A percentile compares a stretch with the other conserved stretches of the same genome.
phyloP scores from a whole-genome alignment of 2,329 filamentous ascomycete species.

The Annulohypoxylon truncatum region DNA sequence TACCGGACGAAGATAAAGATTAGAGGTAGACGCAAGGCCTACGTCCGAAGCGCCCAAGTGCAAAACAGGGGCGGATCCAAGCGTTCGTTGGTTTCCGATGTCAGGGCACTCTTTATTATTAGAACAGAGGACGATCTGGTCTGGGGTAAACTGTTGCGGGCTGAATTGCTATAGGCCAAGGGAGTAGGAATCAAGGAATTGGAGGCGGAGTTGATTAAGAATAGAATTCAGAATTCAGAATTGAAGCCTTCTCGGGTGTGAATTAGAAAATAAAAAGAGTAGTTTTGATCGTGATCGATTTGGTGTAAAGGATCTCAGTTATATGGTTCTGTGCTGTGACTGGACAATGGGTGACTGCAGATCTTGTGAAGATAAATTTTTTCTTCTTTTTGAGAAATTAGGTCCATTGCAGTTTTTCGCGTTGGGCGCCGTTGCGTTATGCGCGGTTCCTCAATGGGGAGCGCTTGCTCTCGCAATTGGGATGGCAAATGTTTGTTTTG shows the following conservation, averaged over 20 bases:
- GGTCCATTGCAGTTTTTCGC: constrained; percentile 39
- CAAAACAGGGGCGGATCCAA: constrained; percentile 12
- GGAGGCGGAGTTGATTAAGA: constrained; percentile 16
- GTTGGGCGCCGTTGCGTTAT: constrained; percentile 43
- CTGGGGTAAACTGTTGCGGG: constrained; percentile 26
- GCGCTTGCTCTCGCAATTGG: background rate
- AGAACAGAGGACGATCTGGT: constrained; percentile 30
- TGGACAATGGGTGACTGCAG: constrained; percentile 20
- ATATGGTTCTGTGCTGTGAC: constrained; percentile 22
- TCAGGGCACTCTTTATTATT: constrained; percentile 33
- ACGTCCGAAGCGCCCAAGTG: constrained; percentile 8
- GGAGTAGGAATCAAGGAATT: constrained; percentile 28
- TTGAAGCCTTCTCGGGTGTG: background rate
- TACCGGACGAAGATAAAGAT: constrained; percentile 12
- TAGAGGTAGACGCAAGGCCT: background rate
- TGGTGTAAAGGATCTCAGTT: background rate
- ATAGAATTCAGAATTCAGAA: constrained; percentile 12
- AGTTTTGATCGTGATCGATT: too few species aligned
- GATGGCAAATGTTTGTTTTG: background rate
- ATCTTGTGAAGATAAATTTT: constrained; percentile 22
- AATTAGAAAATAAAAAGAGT: background rate
- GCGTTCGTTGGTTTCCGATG: constrained; percentile 14
- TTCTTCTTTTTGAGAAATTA: constrained; percentile 13
- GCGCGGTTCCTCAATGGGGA: constrained; percentile 24
- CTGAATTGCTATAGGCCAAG: constrained; percentile 10